Evolutionary conservation across 2,329 filamentous ascomycete species (phyloP), one percentile per base, ranked within the genome.

Genomic region (Camillea tinctor): DNA sequence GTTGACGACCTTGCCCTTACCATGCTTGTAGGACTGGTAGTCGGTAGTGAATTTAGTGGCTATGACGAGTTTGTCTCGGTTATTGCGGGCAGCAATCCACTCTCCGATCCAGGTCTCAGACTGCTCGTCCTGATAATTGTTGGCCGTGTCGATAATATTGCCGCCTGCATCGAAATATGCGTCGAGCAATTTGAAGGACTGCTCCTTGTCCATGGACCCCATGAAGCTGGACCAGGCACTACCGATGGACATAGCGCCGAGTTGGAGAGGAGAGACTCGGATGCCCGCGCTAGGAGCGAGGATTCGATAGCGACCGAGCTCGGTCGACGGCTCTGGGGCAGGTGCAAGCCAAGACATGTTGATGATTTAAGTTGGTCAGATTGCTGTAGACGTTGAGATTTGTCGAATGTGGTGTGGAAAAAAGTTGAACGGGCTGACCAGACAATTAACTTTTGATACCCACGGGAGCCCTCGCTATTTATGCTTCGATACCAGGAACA

Each of bases 111-210:
- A 85, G 13, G 59, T 66, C 64, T 88, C 85, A 0, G 83, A 86
- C 67, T 88, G 74, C 56, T 83, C 84, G 60, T 80, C 66, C 66
- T 87, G 82, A 72, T 88, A 88, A 64, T 77, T 79, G 74, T 82
- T 84, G 66, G 83, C 74, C 0, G 85, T 89, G 71, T 90, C 88
- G 69, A 90, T 87, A 71, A 90, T 88, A 74, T 90, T 90, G 15
- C 88, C 87, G 3, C 87, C 87, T 0, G 80, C 75, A 17, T 78
- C 76, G 56, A 76, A 79, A 73, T 80, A 89, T 58, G 78, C 79
- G 64, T 88, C 85, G 1, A 89, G 77, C 4, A 89, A 77, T 54
- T 79, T 76, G 68, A 87, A 87, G 0, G 81, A 74, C 11, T 76
- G 69, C 26, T 83, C 79, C 68, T 88, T 85, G 68, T 77, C 75